Percentiles rank a stretch among this genome's conserved stretches.
Conservation (phyloP, 2,329 filamentous ascomycete genomes). For the Aspergillus flavus region DNA sequence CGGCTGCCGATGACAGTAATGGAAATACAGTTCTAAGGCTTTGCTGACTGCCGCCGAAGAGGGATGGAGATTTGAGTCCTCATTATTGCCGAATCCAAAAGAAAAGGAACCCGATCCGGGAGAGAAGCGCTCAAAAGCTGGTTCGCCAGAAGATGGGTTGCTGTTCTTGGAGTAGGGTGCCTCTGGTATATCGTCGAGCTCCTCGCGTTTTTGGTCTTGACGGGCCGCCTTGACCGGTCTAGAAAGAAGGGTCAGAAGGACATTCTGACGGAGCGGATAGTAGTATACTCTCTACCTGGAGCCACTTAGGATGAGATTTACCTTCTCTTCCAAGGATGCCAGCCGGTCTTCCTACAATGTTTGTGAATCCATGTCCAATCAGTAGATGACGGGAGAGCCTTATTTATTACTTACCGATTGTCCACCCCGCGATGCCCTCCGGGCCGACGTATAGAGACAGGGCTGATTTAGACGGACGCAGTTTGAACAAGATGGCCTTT, state of each 20-base stretch:
- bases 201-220: conserved; percentile 14
- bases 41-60: conserved; percentile 26
- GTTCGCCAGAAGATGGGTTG: conserved; percentile 22
- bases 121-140: conserved; percentile 10
- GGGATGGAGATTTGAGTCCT: conserved; percentile 27
- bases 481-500: conserved; percentile 56
- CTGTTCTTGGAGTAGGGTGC: conserved; percentile 20
- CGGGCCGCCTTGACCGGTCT: conserved; percentile 3
- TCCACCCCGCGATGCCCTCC: conserved; percentile 42
- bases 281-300: conserved; percentile 30
- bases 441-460: conserved; percentile 48
- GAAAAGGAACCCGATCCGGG: conserved; percentile 25
- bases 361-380: conserved; percentile 10
- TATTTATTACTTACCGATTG: conserved; percentile 44
- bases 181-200: conserved; percentile 18
- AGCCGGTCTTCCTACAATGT: conserved; percentile 52
- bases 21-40: conserved; percentile 38
- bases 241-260: conserved; percentile 20
- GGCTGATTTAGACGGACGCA: conserved; percentile 53
- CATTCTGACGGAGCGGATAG: neutral
- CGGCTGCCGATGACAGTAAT: conserved; percentile 41
- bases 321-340: conserved; percentile 56
- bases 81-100: conserved; percentile 24
- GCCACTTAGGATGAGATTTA: conserved; percentile 53
- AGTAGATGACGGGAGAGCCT: neutral